Evolutionary conservation across 1,284 basidiomycete species (phyloP), one percentile per base, ranked within the genome.

Genomic region (Trametes hirsuta): DNA sequence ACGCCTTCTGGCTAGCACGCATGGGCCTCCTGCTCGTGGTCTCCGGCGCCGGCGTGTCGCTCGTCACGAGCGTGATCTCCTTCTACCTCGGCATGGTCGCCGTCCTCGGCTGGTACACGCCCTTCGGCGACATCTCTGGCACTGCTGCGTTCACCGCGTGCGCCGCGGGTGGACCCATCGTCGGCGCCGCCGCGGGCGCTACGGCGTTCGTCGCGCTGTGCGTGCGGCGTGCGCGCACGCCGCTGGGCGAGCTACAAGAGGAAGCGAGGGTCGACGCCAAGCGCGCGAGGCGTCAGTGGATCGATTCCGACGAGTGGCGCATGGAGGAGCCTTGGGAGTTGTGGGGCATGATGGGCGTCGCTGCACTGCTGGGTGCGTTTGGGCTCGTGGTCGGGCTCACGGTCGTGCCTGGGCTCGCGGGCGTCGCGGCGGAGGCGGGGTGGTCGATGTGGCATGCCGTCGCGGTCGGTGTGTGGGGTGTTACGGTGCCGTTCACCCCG

Each of bases 311-410:
- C 5, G 30, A 30, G 30, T 30, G 30, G 30, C 30, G 37, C 18
- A 18, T 30, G 5, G 54, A 48, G 9, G 47, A 41, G 37, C 25
- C 47, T 4, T 6, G 15, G 15, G 53, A 55, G 48, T n/a, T 42
- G 36, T 22, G 22, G 47, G 3, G 10, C 9, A n/a, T 40, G 5
- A 18, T 52, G n/a, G 14, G 11, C 4, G 48, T 25, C 14, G 47
- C 53, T 24, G 44, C 25, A 24, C 25, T 48, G 21, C 21, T 36
- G 22, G 36, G 58, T 21, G 53, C 35, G 44, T 30, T 60, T 34
- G 49, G 44, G 25, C 24, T 60, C 35, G 48, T 36, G 36, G 25
- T 60, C 37, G 58, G 58, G 24, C 24, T 60, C 25, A 37, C 44
- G 21, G 35, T 60, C 21, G 44, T 51, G 30, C 58, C 53, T 5